These are phyloP conservation scores for Metschnikowia anglica DNA, from an alignment of 805 yeast genomes.

Conservation along the genomic window DNA sequence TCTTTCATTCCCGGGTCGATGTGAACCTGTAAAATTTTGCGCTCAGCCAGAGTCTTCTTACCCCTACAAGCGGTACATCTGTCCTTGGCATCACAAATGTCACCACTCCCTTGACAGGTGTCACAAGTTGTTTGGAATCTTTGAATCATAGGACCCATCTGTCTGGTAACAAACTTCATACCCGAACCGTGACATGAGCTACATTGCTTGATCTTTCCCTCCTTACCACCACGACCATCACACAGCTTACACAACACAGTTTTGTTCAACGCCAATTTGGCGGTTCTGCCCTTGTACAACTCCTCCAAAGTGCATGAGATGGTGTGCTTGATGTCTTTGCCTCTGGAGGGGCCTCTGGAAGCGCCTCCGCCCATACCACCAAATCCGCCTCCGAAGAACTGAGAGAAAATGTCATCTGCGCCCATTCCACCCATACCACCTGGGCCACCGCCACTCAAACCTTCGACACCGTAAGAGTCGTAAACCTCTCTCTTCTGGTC, in stretches of 20 bases:
- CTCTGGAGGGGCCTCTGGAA: constrained; percentile 81
- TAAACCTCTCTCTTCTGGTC: constrained; percentile 84
- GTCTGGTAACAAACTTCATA: constrained; percentile 86
- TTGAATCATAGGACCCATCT: constrained; percentile 99
- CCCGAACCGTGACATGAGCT: constrained; percentile 88
- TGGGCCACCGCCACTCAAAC: constrained; percentile 54
- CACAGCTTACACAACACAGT: constrained; percentile 85
- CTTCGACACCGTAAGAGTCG: constrained; percentile 92
- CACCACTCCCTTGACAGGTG: constrained; percentile 89
- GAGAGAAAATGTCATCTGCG: constrained; percentile 73
- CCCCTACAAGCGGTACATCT: constrained; percentile 87
- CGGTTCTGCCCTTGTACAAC: constrained; percentile 87
- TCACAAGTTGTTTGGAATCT: constrained; percentile 95
- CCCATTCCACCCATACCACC: constrained; percentile 57
- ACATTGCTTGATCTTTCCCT: constrained; percentile 86
- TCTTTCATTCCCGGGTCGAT: constrained; percentile 96
- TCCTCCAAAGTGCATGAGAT: constrained; percentile 87
- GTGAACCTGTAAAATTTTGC: constrained; percentile 91
- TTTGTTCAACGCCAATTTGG: constrained; percentile 91
- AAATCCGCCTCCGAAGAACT: constrained; percentile 73
- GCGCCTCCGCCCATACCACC: constrained; percentile 59
- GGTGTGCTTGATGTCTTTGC: constrained; percentile 88
- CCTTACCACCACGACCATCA: constrained; percentile 95
- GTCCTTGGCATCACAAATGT: constrained; percentile 80
- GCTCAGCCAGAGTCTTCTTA: constrained; percentile 80